Conservation (phyloP, 2,329 filamentous ascomycete species). For the Penicillium sp. region DNA sequence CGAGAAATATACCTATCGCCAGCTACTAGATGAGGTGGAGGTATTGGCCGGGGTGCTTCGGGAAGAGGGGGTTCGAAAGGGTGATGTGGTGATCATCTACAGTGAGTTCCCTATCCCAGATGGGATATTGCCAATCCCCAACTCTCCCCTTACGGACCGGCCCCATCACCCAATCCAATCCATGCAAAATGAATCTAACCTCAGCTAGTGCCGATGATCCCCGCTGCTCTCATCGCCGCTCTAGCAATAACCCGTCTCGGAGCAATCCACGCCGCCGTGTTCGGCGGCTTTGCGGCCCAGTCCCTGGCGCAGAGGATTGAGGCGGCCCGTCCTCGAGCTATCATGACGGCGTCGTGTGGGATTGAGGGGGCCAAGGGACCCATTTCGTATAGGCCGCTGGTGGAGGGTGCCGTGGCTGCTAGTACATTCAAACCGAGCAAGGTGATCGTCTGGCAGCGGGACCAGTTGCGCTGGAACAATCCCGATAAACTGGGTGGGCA, state of each 20-base stretch:
- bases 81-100: constrained; percentile 88
- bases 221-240: constrained; percentile 82
- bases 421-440: constrained; percentile 72
- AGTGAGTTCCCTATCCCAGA: constrained; percentile 57
- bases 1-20: constrained; percentile 72
- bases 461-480: constrained; percentile 74
- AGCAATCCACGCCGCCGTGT: constrained; percentile 88
- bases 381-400: constrained; percentile 74
- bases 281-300: constrained; percentile 83
- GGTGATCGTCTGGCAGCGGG: constrained; percentile 82
- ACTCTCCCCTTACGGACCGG: too few relatives aligned
- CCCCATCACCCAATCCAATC: too few relatives aligned
- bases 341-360: constrained; percentile 89
- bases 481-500: constrained; percentile 70
- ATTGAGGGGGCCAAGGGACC: constrained; percentile 85
- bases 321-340: constrained; percentile 71
- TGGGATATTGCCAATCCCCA: too few relatives aligned
- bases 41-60: constrained; percentile 78
- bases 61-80: constrained; percentile 79
- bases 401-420: constrained; percentile 71
- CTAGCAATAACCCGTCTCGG: constrained; percentile 80
- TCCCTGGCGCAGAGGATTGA: constrained; percentile 89
- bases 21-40: constrained; percentile 79
- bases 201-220: constrained; percentile 88
- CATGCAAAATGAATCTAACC: too few relatives aligned